These are phyloP conservation scores for Meyerozyma smithsonii DNA, from an alignment of 1,139 yeast genomes.

Conservation along the genomic window DNA sequence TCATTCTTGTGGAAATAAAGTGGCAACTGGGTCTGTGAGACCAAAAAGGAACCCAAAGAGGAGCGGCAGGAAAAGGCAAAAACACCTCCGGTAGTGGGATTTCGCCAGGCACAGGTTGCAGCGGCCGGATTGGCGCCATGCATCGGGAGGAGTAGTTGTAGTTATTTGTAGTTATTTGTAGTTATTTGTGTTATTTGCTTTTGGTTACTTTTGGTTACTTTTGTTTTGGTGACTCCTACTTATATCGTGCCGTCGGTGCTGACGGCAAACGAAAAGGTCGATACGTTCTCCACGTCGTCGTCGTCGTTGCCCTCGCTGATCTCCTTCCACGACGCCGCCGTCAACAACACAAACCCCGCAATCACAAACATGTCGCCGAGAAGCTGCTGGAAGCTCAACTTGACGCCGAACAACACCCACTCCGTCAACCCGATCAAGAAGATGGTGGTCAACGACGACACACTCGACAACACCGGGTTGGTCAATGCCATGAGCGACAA, in stretches of 20 bases:
- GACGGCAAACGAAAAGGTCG: slow-evolving; percentile 42
- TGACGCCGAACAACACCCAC: slow-evolving; percentile 63
- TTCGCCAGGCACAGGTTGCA: too few relatives aligned
- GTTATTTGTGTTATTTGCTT: too few relatives aligned
- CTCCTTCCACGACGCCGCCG: slow-evolving; percentile 73
- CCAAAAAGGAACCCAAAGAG: not conserved
- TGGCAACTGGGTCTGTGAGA: not conserved
- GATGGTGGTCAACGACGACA: slow-evolving; percentile 74
- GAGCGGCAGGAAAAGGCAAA: not conserved
- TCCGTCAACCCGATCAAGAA: slow-evolving; percentile 77
- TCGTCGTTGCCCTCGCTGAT: slow-evolving; percentile 62
- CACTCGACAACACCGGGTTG: slow-evolving; percentile 80
- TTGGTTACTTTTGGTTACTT: too few relatives aligned
- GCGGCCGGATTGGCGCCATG: too few relatives aligned
- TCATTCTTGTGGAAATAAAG: slow-evolving; percentile 4
- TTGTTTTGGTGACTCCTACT: not conserved
- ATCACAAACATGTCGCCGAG: slow-evolving; percentile 57
- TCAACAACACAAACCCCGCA: slow-evolving; percentile 63
- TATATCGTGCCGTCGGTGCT: slow-evolving; percentile 20
- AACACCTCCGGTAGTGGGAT: too few relatives aligned
- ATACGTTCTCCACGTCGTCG: slow-evolving; percentile 46
- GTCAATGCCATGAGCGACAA: slow-evolving; percentile 79
- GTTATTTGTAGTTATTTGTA: too few relatives aligned
- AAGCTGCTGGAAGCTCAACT: slow-evolving; percentile 43
- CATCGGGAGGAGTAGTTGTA: too few relatives aligned